phyloP scores from a whole-genome alignment of 768 basidiomycete species.

The Pleurotus pulmonarius region DNA sequence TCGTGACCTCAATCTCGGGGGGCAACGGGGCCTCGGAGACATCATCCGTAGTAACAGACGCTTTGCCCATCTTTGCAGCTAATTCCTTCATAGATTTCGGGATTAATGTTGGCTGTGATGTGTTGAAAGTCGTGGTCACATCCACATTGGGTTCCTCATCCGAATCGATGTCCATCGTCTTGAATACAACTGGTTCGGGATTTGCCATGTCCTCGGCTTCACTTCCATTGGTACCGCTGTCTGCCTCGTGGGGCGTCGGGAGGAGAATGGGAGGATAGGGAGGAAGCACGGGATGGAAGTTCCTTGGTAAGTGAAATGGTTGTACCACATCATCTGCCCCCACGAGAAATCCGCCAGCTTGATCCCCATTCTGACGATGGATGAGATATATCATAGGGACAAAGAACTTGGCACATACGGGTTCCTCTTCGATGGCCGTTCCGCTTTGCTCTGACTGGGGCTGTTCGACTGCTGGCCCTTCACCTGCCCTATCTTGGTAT shows the following conservation, averaged over 20 bases:
- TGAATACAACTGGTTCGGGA: slow-evolving; percentile 20
- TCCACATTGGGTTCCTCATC: slow-evolving; percentile 20
- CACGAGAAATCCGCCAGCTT: slow-evolving; percentile 56
- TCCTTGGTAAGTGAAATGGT: slow-evolving; percentile 67
- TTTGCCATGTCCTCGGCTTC: slow-evolving; percentile 15
- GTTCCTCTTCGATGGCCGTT: neutral
- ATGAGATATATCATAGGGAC: neutral
- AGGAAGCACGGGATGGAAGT: slow-evolving; percentile 31
- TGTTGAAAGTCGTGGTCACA: too few relatives aligned
- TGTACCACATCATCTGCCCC: slow-evolving; percentile 72
- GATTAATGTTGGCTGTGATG: slow-evolving; percentile 1
- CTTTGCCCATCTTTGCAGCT: slow-evolving; percentile 35
- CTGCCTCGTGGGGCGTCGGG: slow-evolving; percentile 9
- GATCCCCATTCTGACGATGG: slow-evolving; percentile 10
- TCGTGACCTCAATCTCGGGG: neutral
- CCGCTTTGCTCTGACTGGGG: slow-evolving; percentile 12
- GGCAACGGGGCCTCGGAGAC: neutral
- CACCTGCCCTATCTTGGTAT: slow-evolving; percentile 44
- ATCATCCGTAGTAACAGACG: neutral
- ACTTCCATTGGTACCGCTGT: slow-evolving; percentile 10
- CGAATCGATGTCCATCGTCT: slow-evolving; percentile 30
- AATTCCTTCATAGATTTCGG: slow-evolving; percentile 68
- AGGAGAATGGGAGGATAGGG: slow-evolving; percentile 9
- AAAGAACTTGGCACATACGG: neutral
- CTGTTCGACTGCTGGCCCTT: neutral